Evolutionary conservation across 345 rosid species (phyloP), one percentile per base, ranked within the genome.

Genomic region (Salix udensis): DNA sequence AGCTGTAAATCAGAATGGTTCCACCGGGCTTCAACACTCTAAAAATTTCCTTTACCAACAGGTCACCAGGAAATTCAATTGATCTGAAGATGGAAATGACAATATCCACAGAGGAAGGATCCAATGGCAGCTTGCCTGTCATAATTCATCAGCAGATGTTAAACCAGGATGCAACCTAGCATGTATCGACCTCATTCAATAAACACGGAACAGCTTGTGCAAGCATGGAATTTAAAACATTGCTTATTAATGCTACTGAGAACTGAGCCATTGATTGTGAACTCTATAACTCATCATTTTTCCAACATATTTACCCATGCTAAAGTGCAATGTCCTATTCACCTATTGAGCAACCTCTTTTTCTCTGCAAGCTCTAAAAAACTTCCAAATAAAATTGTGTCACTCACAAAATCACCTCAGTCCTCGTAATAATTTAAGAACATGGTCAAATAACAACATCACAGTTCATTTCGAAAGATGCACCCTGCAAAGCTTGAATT

Each of bases 1-100:
- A 77, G 80, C 73, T 78, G 81, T 77, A 81, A 67, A 93, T 80
- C 60, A 89, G 73, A 76, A 91, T 64, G 58, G 74, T 77, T 68
- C 97, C 95, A 71, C 92, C 92, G 66, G 97, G 99, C 85, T 87
- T 90, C 78, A 92, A 69, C 62, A 87, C 84, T 82, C 97, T 87
- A 52, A 85, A 85, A 42, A 92, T 76, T 76, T 93, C 99, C 53
- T 74, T 80, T 74, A 78, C 73, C 66, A 90, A 68, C 53, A 70
- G 74, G 65, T 87, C 88, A 79, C 72, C 74, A 23, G 91, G 97
- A 85, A 90, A 90, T 78, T 85, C 93, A 67, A 71, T 67, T 65
- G 91, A 82, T n/a, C 39, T 82, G 50, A 83, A 80, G 76, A 93
- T 64, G 67, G 84, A 85, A 75, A 91, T 62, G 53, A 85, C 90